Base-by-base conservation (phyloP, 2,329 filamentous ascomycete genomes). In the Alternaria consortialis region DNA sequence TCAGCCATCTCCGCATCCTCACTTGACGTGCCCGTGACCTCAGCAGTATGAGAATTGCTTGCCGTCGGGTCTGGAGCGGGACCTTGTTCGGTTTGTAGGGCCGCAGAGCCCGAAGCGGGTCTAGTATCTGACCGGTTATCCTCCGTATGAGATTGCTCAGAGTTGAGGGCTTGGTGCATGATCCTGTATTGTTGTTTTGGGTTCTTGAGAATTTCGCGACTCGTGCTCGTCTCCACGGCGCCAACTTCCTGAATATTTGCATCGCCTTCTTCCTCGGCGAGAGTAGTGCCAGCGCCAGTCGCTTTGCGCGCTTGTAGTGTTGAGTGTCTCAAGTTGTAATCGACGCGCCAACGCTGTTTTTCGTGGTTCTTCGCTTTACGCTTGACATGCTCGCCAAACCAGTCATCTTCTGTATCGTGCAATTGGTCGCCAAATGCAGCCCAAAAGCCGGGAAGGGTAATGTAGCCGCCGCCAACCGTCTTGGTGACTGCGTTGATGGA, bases 361-460 rank as follows among this genome's bases (percentile, higher is more conserved):
- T 66, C 57, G 20, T 68, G 60, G 20, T 65, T 68, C 44, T 64
- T 67, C 12, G 51, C 61, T 36, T 69, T 72, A 42, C 70, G 67
- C 53, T 70, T 72, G 43, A 77, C 70, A 52, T 75, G 67, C 31
- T 72, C 60, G n/a, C 71, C 71, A 56, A 77, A 74, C 67, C 68
- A 71, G 46, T 78, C 76, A 7, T 69, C 65, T 11, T 72, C 69
- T 13, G 64, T 61, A 27, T 69, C 74, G 13, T 68, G 66, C 25
- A 77, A 46, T 31, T 60, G 55, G 17, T 78, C 75, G 8, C 76
- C 76, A 47, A 78, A 78, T 1, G 60, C 69, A n/a, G 72, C 74
- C 75, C 75, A 78, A 44, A 72, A 71, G 15, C 62, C 61, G 13
- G 65, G 60, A 27, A 62, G 47, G n/a, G 67, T 66, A 20, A 68